These are phyloP conservation scores for Fusarium dlaminii DNA, from an alignment of 2,329 filamentous ascomycete genomes.

Conservation along the genomic window DNA sequence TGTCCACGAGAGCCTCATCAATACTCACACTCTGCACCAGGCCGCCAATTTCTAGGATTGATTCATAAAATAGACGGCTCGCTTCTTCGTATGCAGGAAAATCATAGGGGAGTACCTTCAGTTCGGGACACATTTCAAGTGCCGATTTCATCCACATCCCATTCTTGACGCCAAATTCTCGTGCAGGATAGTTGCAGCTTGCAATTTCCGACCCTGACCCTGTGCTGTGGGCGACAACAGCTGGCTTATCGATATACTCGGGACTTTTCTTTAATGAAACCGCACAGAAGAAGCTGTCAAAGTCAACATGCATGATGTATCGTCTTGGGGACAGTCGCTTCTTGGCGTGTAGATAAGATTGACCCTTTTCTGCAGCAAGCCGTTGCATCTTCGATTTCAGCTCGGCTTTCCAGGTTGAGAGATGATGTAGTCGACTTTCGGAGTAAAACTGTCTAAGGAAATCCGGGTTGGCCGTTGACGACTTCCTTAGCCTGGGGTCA, in stretches of 20 bases:
- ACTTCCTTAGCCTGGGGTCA: conserved; percentile 86
- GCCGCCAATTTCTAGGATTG: conserved; percentile 81
- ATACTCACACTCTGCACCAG: conserved; percentile 96
- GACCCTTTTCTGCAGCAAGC: conserved; percentile 74
- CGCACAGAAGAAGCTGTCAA: conserved; percentile 98
- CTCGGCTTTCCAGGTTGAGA: conserved; percentile 96
- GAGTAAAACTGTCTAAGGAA: conserved; percentile 96
- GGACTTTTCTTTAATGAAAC: conserved; percentile 84
- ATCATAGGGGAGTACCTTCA: conserved; percentile 94
- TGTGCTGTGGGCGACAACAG: conserved; percentile 86
- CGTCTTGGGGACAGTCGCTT: conserved; percentile 71
- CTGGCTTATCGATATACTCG: conserved; percentile 79
- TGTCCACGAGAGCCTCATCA: conserved; percentile 91
- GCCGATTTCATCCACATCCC: conserved; percentile 99
- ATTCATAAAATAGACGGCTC: conserved; percentile 86
- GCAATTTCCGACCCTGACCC: conserved; percentile 93
- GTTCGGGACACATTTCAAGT: conserved; percentile 80
- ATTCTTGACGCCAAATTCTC: conserved; percentile 88
- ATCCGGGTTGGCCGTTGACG: conserved; percentile 89
- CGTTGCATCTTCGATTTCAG: conserved; percentile 89
- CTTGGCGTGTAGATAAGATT: conserved; percentile 56
- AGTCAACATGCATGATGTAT: conserved; percentile 96
- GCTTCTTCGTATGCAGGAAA: conserved; percentile 95
- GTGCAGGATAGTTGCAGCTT: conserved; percentile 94
- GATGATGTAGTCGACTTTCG: conserved; percentile 91